Evolutionary conservation across 2,329 filamentous ascomycete species (phyloP), one percentile per base, ranked within the genome.

Genomic region (Pyrenochaeta sp.): DNA sequence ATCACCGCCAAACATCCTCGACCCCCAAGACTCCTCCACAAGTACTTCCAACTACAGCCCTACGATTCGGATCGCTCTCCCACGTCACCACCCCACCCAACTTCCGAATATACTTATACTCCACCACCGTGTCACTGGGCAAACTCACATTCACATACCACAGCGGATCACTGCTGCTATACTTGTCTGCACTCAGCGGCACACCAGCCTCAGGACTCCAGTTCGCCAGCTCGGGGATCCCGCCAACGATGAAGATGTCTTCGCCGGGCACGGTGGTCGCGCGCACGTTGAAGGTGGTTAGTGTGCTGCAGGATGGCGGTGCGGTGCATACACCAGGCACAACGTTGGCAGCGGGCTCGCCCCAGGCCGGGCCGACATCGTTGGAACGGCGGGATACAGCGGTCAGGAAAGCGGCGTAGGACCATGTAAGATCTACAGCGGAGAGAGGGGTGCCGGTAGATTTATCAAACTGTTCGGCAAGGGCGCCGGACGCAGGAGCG

Each of bases 401-500:
- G 0, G 85, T 86, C 32, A 90, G 72, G 67, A 90, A 85, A 0
- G 86, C 79, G 1, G 86, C 85, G 53, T 89, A 89, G 0, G 85
- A 88, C 87, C 87, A 90, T 3, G 87, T 89, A 19, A 90, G 73
- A 52, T 90, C 84, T 13, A 74, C 71, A 1, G 87, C 87, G 1
- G 85, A 88, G 3, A 86, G 71, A 1, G 83, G 84, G 0, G 60
- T 52, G 20, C 74, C 74, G 21, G 58, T 64, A 10, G 58, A 65
- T 55, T 79, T 79, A 53, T 80, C 77, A 58, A 81, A 90, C 65
- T 90, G 86, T 72, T 90, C 87, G 1, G 83, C 74, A 10, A 90
- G 65, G 2, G 80, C 80, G n/a, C 88, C 88, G 52, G 84, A 81
- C 1, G 76, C 53, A 3, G 78, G 77, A 0, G 82, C 81, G 60